Conservation (phyloP, 2,329 filamentous ascomycete species). For the Penicillium sp. region DNA sequence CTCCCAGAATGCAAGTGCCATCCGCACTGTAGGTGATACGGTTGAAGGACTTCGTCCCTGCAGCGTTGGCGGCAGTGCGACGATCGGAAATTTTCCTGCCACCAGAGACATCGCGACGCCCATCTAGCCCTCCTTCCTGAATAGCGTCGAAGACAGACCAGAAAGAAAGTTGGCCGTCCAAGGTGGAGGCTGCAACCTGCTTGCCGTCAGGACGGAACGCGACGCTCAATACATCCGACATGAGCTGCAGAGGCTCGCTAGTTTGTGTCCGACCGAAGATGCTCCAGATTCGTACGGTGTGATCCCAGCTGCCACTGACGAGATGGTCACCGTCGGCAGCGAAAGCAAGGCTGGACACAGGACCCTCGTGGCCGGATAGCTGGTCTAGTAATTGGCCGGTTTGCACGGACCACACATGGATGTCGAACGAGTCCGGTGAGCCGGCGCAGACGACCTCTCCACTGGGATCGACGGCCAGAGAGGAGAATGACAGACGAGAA, state of each 20-base stretch:
- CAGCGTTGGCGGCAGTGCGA: conserved; percentile 82
- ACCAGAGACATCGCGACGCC: conserved; percentile 85
- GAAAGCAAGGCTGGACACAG: conserved; percentile 84
- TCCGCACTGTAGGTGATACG: conserved; percentile 89
- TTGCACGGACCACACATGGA: conserved; percentile 98
- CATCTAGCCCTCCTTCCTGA: conserved; percentile 82
- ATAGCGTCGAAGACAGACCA: conserved; percentile 88
- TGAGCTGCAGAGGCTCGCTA: conserved; percentile 86
- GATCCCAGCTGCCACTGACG: conserved; percentile 94
- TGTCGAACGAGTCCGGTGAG: conserved; percentile 92
- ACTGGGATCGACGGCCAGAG: conserved; percentile 91
- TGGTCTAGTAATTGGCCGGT: conserved; percentile 92
- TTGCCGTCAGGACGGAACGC: conserved; percentile 85
- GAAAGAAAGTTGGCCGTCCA: conserved; percentile 92
- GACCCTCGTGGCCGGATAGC: conserved; percentile 88
- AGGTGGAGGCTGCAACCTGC: conserved; percentile 84
- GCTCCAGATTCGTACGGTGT: conserved; percentile 91
- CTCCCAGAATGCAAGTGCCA: conserved; percentile 83
- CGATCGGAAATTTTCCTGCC: conserved; percentile 86
- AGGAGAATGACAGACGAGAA: conserved; percentile 85
- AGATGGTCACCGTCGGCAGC: conserved; percentile 79
- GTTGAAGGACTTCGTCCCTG: conserved; percentile 85
- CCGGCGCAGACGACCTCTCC: conserved; percentile 95
- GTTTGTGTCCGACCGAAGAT: conserved; percentile 93
- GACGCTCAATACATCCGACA: conserved; percentile 84